These are phyloP conservation scores for Penicillium coprophilum DNA, from an alignment of 495 filamentous ascomycete species.

Conservation along the genomic window DNA sequence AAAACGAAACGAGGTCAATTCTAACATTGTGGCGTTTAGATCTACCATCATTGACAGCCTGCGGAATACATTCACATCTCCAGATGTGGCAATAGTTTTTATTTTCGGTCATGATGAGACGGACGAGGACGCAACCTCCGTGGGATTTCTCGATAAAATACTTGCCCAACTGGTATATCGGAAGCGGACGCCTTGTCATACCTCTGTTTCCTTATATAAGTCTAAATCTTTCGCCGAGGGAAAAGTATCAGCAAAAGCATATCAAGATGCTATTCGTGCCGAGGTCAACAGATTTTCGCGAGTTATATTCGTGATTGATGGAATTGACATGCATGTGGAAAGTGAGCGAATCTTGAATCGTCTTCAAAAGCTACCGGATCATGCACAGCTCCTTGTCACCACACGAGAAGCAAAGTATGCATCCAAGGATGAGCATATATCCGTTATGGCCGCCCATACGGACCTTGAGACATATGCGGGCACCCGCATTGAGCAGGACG, in stretches of 20 bases:
- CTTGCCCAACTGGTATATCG: constrained; percentile 37
- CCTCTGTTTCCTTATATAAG: constrained; percentile 25
- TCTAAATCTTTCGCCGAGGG: constrained; percentile 23
- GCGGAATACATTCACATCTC: constrained; percentile 33
- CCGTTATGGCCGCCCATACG: constrained; percentile 14
- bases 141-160: constrained; percentile 27
- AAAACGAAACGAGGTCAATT: neutral
- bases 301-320: constrained; percentile 37
- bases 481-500: constrained; percentile 17
- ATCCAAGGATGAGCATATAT: constrained; percentile 12
- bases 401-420: constrained; percentile 23
- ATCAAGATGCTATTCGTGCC: constrained; percentile 37
- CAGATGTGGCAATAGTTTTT: constrained; percentile 36
- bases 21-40: constrained; percentile 15
- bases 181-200: constrained; percentile 25
- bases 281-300: constrained; percentile 36
- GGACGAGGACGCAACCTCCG: constrained; percentile 19
- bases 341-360: constrained; percentile 35
- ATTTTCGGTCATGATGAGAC: constrained; percentile 35
- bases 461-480: constrained; percentile 28
- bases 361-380: constrained; percentile 38
- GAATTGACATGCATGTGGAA: constrained; percentile 30
- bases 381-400: constrained; percentile 36
- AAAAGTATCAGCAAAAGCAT: constrained; percentile 30
- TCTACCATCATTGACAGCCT: constrained; percentile 32